Base-by-base conservation (phyloP, 2,329 filamentous ascomycete species). In the Colletotrichum nymphaeae region DNA sequence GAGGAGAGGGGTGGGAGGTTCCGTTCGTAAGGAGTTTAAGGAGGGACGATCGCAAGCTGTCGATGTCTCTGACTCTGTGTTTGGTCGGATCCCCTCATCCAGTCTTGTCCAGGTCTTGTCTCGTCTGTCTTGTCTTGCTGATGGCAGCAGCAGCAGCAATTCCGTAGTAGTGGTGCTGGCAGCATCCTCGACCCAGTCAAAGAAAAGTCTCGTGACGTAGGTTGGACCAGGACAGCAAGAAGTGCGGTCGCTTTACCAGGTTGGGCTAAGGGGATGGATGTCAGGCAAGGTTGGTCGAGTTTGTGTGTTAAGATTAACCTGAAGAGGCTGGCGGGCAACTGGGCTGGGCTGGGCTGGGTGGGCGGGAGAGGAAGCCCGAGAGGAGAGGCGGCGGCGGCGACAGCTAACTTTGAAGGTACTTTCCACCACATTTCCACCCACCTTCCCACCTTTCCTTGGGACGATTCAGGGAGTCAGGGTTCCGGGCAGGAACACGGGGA, bases 191-290 rank as follows among this genome's bases (percentile, higher is more conserved):
- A 62, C 67, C 52, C 49, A 53, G 46, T 28, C 35, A 35, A 67
- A 49, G 42, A 22, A 49, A 49, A 49, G 42, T 66, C 72, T 72
- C 67, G 71, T 64, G 63, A 76, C 70, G 70, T 73, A 73, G 66
- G 66, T 73, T 19, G 66, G 49, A 32, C 70, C 66, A 64, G 67
- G 70, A 59, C 64, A 73, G 60, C 58, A 73, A 19, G 63, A 35
- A 22, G 46, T 7, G 16, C 52, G 52, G 70, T 56, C 62, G 67
- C 60, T 64, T 55, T 70, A 9, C 70, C 63, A 37, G 60, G 66
- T 57, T 57, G 55, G 66, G 59, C 32, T 24, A 55, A 64, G 30
- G 28, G 30, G 28, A 52, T 42, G 28, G 22, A 28, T 5, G 53
- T 30, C 49, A 53, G 63, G 63, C 53, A 59, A 59, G 56, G 56